phyloP scores from a whole-genome alignment of 371 early-diverging fungal genomes.

The Coemansia sp. region DNA sequence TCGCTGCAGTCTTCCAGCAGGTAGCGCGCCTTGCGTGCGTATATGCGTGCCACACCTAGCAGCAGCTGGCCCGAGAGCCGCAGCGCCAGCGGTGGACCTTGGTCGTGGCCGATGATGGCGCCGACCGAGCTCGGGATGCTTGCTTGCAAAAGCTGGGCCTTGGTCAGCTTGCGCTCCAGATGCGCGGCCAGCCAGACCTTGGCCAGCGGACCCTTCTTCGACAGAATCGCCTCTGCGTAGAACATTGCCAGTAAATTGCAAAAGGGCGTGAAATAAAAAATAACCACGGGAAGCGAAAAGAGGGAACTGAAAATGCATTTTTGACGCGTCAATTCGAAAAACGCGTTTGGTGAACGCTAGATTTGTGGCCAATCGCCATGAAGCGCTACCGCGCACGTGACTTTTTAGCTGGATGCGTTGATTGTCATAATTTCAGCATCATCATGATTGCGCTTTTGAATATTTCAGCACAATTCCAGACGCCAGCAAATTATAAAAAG shows the following conservation, averaged over 20 bases:
- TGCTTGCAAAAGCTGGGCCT: slow-evolving; percentile 89
- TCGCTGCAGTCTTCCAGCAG: slow-evolving; percentile 98
- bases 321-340: too few species aligned
- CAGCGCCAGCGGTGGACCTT: slow-evolving; percentile 80
- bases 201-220: slow-evolving; percentile 89
- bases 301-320: too few species aligned
- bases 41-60: slow-evolving; percentile 94
- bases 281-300: too few species aligned
- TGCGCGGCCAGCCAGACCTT: slow-evolving; percentile 98
- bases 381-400: too few species aligned
- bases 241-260: slow-evolving; percentile 56
- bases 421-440: too few species aligned
- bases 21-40: slow-evolving; percentile 95
- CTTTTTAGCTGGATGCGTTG: too few species aligned
- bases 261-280: too few species aligned
- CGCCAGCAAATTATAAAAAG: too few species aligned
- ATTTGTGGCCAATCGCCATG: too few species aligned
- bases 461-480: too few species aligned
- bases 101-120: slow-evolving; percentile 78
- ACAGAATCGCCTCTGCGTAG: slow-evolving; percentile 73
- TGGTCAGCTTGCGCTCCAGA: slow-evolving; percentile 95
- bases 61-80: slow-evolving; percentile 96
- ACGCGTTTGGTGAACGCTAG: too few species aligned
- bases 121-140: slow-evolving; percentile 84
- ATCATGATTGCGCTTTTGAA: too few species aligned